Evolutionary conservation across 139 green algal genomes (phyloP).

Genomic region (Picochlorum sp.): DNA sequence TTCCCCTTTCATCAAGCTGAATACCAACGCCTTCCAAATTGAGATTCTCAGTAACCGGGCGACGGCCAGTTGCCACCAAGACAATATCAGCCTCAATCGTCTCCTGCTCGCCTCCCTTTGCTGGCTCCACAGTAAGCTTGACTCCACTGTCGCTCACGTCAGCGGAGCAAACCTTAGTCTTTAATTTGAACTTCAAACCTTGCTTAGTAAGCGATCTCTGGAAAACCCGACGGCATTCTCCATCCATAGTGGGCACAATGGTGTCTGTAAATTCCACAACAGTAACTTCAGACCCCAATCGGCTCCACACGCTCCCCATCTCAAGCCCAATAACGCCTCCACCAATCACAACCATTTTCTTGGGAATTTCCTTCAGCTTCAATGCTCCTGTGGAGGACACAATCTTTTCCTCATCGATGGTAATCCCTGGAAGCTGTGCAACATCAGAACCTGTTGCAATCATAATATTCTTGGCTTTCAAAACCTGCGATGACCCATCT

Average conservation of each 20-base stretch:
- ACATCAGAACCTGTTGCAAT: conserved; percentile 94
- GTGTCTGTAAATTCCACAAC: conserved; percentile 91
- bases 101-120: conserved; percentile 61
- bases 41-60: conserved; percentile 63
- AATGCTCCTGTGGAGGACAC: conserved; percentile 96
- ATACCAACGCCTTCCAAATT: conserved; percentile 84
- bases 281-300: conserved; percentile 86
- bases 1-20: conserved; percentile 61
- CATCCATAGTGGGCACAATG: conserved; percentile 89
- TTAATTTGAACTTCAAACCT: conserved; percentile 95
- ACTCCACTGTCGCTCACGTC: conserved; percentile 47
- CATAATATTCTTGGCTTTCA: conserved; percentile 88
- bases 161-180: conserved; percentile 71
- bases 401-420: conserved; percentile 92
- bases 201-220: conserved; percentile 91
- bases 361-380: conserved; percentile 74
- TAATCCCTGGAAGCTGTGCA: conserved; percentile 70
- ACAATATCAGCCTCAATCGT: conserved; percentile 80
- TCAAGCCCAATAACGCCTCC: conserved; percentile 96
- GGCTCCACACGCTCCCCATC: conserved; percentile 91
- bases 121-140: conserved; percentile 48
- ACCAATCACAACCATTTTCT: conserved; percentile 92
- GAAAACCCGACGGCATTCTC: conserved; percentile 79
- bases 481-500: conserved; percentile 56
- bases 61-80: conserved; percentile 81